Evolutionary conservation across 2,329 filamentous ascomycete species (phyloP).

Genomic region (Paramyrothecium sp.): DNA sequence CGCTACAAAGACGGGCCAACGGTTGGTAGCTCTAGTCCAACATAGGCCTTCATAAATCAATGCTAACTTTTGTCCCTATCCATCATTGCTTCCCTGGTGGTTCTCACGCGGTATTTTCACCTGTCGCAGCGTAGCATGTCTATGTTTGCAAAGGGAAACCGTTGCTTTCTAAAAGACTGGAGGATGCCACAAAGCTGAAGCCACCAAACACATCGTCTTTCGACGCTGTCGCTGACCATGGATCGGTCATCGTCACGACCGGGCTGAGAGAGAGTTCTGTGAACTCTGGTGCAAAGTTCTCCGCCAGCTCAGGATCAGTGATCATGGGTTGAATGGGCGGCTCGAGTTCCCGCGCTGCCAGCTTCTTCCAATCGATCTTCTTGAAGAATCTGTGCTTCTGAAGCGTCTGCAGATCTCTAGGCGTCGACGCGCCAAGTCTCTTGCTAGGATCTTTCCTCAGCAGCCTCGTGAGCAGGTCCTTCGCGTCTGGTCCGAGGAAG

Average conservation of each 20-base stretch:
- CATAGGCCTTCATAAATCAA: no score
- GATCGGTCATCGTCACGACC: conserved; percentile 47
- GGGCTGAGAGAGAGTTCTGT: conserved; percentile 82
- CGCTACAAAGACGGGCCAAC: no score
- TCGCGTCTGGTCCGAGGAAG: conserved; percentile 86
- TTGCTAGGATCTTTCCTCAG: conserved; percentile 91
- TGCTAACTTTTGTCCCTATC: no score
- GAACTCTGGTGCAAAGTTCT: conserved; percentile 95
- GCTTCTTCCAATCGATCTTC: conserved; percentile 90
- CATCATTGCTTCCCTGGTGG: no score
- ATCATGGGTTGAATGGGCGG: conserved; percentile 92
- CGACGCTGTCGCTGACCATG: conserved; percentile 35
- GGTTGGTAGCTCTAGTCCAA: no score
- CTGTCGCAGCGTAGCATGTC: neutral
- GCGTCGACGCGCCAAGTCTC: conserved; percentile 83
- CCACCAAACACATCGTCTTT: conserved; percentile 61
- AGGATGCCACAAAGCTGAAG: conserved; percentile 62
- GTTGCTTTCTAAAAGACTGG: conserved; percentile 52
- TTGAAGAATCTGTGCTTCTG: conserved; percentile 96
- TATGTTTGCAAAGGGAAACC: conserved; percentile 31
- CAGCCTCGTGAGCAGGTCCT: conserved; percentile 87
- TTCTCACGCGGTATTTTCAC: no score
- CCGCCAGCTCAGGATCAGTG: conserved; percentile 90
- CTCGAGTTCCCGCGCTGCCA: conserved; percentile 78
- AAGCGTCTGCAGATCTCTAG: conserved; percentile 80